Percentiles rank a stretch among this genome's conserved stretches.
These are phyloP conservation scores for Trypanosoma boissoni DNA, from an alignment of 208 protist genomes.

Conservation along the genomic window DNA sequence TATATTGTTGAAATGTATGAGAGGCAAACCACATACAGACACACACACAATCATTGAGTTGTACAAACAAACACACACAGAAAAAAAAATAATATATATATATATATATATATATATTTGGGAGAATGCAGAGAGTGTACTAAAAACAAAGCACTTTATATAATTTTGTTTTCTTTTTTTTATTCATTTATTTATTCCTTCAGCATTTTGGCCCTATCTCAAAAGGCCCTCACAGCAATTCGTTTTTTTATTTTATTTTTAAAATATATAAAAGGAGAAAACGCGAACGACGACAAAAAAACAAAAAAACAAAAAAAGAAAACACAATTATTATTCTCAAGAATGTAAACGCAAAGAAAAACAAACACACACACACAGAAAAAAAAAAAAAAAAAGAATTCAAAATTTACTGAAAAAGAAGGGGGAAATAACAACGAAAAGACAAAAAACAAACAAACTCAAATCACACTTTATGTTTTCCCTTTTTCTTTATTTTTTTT, in stretches of 20 bases:
- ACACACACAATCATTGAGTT: too few relatives aligned
- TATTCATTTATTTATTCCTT: constrained; percentile 6
- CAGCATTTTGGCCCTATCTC: too few relatives aligned
- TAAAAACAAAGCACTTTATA: neutral
- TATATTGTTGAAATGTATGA: too few relatives aligned
- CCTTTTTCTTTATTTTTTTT: constrained; percentile 2
- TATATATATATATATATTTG: too few relatives aligned
- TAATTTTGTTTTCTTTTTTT: neutral
- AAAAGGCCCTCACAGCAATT: too few relatives aligned
- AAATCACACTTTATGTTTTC: constrained; percentile 11
- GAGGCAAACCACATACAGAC: too few relatives aligned
- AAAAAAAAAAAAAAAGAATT: constrained; percentile 3
- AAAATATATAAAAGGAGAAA: constrained; percentile 17
- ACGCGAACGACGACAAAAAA: neutral
- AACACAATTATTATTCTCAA: neutral
- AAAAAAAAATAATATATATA: too few relatives aligned
- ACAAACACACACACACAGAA: constrained; percentile 16
- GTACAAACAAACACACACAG: too few relatives aligned
- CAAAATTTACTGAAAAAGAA: neutral
- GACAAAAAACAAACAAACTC: constrained; percentile 5
- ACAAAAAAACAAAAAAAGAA: constrained; percentile 2
- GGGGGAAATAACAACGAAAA: neutral
- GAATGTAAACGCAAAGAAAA: neutral
- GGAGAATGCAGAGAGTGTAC: too few relatives aligned
- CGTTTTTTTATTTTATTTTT: too few relatives aligned